Base-by-base conservation (phyloP, 1,139 yeast genomes). In the Yamadazyma atlantica region DNA sequence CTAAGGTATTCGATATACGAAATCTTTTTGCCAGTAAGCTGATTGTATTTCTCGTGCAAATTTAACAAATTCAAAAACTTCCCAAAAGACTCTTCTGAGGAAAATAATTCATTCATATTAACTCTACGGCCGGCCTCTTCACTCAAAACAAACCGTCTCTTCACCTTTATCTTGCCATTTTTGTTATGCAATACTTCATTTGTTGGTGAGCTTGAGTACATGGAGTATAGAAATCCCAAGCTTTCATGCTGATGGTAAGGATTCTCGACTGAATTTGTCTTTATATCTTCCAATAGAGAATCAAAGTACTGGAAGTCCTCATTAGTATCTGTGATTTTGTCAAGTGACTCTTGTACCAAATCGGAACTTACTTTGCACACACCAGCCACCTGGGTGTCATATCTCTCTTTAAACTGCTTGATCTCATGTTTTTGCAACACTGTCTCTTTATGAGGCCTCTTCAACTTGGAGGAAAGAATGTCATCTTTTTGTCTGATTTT, bases 371-470 rank as follows among this genome's bases (percentile, higher is more conserved):
- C 14, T 3, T 16, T 16, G 8, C 33, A 33, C 16, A 31, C 33
- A 21, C 13, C 23, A 16, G n/a, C 19, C 8, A 29, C 21, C 10
- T 35, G 36, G 11, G 17, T 34, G 29, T 64, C 55, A 50, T 78
- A 80, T 42, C 76, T 72, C 6, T 71, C 66, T 3, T 76, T 51
- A 34, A 90, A 75, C 34, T 58, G 50, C 13, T 68, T 64, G 3
- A 87, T 67, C 55, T 90, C 97, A 56, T 83, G 86, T 49, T 82
- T 81, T 48, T 85, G 94, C 12, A 41, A 48, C 10, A 78, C 50
- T 1, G 73, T 67, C 45, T 74, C 80, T 42, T 71, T 63, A 30
- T 54, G 50, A 39, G 73, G 60, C 44, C 80, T 53, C 41, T 64
- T 69, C 44, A 47, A 54, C 40, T 48, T 45, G 11, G 35, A 26